phyloP scores from a whole-genome alignment of 2,329 filamentous ascomycete genomes.

The Emergomyces orientalis region DNA sequence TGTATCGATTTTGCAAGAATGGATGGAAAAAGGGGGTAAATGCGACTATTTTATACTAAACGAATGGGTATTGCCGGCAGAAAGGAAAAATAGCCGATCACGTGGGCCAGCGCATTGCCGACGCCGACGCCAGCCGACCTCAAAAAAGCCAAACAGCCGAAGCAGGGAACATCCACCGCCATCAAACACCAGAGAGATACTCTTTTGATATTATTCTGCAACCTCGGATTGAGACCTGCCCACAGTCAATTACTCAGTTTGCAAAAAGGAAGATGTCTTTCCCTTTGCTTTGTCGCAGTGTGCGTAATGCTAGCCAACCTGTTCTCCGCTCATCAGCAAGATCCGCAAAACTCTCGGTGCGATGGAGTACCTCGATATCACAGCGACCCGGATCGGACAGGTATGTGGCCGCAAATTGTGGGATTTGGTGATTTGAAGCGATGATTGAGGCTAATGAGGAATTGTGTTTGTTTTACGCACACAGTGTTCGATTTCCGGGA shows the following conservation, averaged over 20 bases:
- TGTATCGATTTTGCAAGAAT: too few relatives aligned
- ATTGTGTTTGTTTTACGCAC: slow-evolving; percentile 3
- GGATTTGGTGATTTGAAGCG: background rate
- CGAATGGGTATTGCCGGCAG: background rate
- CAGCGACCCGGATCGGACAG: slow-evolving; percentile 51
- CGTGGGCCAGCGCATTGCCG: slow-evolving; percentile 7
- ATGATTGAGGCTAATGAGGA: slow-evolving; percentile 9
- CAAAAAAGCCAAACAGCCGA: slow-evolving; percentile 7
- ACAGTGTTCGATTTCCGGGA: slow-evolving; percentile 69
- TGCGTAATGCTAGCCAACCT: slow-evolving; percentile 10
- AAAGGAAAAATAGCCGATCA: background rate
- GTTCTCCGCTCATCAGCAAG: slow-evolving; percentile 7
- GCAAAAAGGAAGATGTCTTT: slow-evolving; percentile 16
- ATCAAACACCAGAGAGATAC: slow-evolving; percentile 1
- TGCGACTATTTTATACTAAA: background rate
- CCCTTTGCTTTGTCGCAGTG: slow-evolving; percentile 15
- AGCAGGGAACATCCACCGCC: background rate
- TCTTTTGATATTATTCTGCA: slow-evolving; percentile 9
- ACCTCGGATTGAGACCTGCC: background rate
- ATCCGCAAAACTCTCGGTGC: slow-evolving; percentile 19
- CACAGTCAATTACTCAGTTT: slow-evolving; percentile 1
- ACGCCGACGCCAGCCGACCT: slow-evolving; percentile 25
- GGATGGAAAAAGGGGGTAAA: background rate
- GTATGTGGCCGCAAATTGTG: slow-evolving; percentile 29
- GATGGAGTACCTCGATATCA: slow-evolving; percentile 47